Percentiles rank a stretch among this genome's conserved stretches.
Conservation (phyloP, 164 flowering plant species). For the Umbellularia californica region DNA sequence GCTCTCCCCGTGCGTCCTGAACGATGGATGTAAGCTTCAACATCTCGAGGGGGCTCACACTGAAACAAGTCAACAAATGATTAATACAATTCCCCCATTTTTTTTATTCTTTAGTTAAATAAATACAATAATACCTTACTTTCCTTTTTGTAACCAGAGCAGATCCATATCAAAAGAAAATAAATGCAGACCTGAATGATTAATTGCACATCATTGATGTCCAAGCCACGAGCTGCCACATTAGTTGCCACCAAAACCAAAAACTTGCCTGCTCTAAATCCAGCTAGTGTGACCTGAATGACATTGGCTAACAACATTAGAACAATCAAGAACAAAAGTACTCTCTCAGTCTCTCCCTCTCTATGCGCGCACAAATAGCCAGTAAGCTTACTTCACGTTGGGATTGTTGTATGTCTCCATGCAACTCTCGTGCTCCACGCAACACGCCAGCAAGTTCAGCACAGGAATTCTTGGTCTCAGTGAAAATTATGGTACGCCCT, state of each 20-base stretch:
- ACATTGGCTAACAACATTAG: not conserved
- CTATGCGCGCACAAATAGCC: not conserved
- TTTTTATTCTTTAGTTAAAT: too few relatives aligned
- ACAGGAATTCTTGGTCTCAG: constrained; percentile 77
- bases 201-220: constrained; percentile 90
- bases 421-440: constrained; percentile 79
- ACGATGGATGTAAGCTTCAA: constrained; percentile 97
- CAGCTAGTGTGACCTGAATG: constrained; percentile 74
- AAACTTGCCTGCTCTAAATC: constrained; percentile 88
- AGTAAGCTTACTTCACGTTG: constrained; percentile 61
- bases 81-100: not conserved
- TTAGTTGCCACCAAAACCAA: constrained; percentile 82
- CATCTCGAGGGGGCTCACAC: constrained; percentile 99
- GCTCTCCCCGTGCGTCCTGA: constrained; percentile 99
- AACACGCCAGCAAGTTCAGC: constrained; percentile 70
- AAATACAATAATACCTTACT: not conserved
- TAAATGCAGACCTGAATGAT: constrained; percentile 70
- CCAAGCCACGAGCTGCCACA: constrained; percentile 96
- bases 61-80: constrained; percentile 16
- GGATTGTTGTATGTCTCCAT: constrained; percentile 92
- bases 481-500: constrained; percentile 81
- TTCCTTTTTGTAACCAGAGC: not conserved
- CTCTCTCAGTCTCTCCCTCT: too few relatives aligned
- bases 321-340: too few relatives aligned
- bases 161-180: too few relatives aligned